Base-by-base conservation (phyloP, 805 yeast species). In the Zygosaccharomyces bisporus region DNA sequence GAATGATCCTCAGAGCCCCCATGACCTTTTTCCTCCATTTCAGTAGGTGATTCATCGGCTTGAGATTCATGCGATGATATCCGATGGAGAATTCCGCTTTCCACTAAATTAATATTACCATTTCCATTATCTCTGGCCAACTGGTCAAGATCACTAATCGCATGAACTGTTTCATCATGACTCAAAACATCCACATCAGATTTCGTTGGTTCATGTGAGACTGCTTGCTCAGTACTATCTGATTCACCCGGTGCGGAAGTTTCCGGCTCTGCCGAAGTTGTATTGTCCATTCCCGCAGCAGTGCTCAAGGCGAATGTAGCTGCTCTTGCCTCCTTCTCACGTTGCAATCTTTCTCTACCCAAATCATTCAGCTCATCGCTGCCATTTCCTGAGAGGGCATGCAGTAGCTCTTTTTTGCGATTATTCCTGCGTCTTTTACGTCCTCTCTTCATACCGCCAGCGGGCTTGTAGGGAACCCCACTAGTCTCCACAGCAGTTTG, bases 381-480 rank as follows among this genome's bases (percentile, higher is more conserved):
- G 21, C 35, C 33, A 33, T 46, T 50, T 44, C 34, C 60, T 35
- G 46, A 54, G 44, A 43, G 24, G 4, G 24, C 49, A n/a, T 33
- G 35, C 19, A 48, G 41, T 55, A 34, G 45, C 53, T 54, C 68
- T 63, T 56, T 59, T 64, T 52, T 54, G 45, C 56, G 53, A 53
- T 55, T 57, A 55, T 58, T 63, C 45, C 48, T 63, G 50, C 56
- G 60, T 37, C 60, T 58, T 14, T 56, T 56, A 54, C 66, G 73
- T 53, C 77, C 74, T 57, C 82, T 71, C 49, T 70, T 76, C 60
- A 84, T 82, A 21, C 89, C 89, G 37, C 91, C 91, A 2, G 84
- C 84, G 6, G 88, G 89, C 51, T 79, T 74, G 4, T 75, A 83
- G 29, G 81, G 79, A 19, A 76, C 63, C 14, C 86, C 86, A 52